Base-by-base conservation (phyloP, 768 basidiomycete species). In the Suillus alpinus region DNA sequence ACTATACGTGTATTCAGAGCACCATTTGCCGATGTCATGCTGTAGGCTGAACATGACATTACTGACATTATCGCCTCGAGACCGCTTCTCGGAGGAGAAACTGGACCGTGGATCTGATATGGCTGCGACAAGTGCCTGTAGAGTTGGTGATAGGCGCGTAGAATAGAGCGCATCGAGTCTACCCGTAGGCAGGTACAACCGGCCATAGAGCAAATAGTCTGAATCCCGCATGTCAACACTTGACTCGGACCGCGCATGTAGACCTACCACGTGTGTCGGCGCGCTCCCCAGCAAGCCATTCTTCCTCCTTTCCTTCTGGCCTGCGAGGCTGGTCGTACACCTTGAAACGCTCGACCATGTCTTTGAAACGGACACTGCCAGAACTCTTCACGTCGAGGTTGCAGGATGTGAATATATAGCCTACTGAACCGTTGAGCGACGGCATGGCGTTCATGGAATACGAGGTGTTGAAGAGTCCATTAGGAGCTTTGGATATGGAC, bases 201-300 rank as follows among this genome's bases (percentile, higher is more conserved):
- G 86, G 16, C 96, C 96, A 71, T 96, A 98, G 26, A 98, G 79
- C 41, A 98, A 83, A 73, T 95, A 98, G 75, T 98, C 96, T 95
- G 65, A 59, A 43, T 58, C 61, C 64, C 62, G 63, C 60, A 46
- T 59, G 64, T 72, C 67, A 72, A 58, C 62, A 60, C 59, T 62
- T 59, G 20, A 34, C 44, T 56, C 32, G 50, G 26, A 16, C 44
- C 52, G 4, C 32, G 32, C 32, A 34, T 2, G 26, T 7, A 49
- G 10, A 72, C 81, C 60, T 69, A 93, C 95, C 94, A 60, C 89
- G 83, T 20, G 80, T 80, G 68, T 93, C 85, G 6, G 93, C 85
- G 51, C 89, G 78, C 65, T 91, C 82, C 5, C 96, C 96, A 0
- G 85, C 90, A 2, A 88, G 75, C 86, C 87, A 97, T 67, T 87